Base-by-base conservation (phyloP, 73 alveolate genomes). In the Effrenium voratum region DNA sequence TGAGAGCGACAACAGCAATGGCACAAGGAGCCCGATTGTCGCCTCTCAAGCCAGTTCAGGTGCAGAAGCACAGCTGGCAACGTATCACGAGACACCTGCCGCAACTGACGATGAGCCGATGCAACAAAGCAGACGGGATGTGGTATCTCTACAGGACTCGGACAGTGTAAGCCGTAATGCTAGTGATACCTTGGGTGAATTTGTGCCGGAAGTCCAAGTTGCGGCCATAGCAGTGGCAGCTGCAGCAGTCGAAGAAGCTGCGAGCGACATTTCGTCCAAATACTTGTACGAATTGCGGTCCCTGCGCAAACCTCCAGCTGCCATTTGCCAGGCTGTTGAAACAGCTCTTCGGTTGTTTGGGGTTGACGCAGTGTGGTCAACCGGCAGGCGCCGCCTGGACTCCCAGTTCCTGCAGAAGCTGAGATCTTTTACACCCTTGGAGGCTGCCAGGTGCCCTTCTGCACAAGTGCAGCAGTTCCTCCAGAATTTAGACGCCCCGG, bases 261-360 rank as follows among this genome's bases (percentile, higher is more conserved):
- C 84, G 38, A 60, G 46, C 26, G 13, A 36, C 15, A 87, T 44
- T 32, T 87, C 95, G 38, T 50, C 63, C 72, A 87, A 87, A 66
- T 44, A 43, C 2, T 38, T 87, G 70, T 70, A 87, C 50, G 95
- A 87, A 41, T 49, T 87, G 72, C 95, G 95, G 38, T 87, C 95
- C n/a, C 63, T 87, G 41, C 95, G 95, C 40, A 83, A 87, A 40
- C 95, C 95, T 40, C 95, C 95, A 1, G 84, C 95, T 28, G 95
- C 70, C 45, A 72, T 87, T 36, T 63, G 95, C 36, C 95, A 87
- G 72, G 95, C 63, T 10, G 95, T 46, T 0, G 95, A 60, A 28
- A 84, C 95, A 41, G 84, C 79, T 44, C 57, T 72, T 5, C 59
- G 84, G 2, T 66, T 87, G 83, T 72, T 87, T 28, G 95, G 95